phyloP scores from a whole-genome alignment of 495 filamentous ascomycete genomes.

The Hypoxylon subgilvum region DNA sequence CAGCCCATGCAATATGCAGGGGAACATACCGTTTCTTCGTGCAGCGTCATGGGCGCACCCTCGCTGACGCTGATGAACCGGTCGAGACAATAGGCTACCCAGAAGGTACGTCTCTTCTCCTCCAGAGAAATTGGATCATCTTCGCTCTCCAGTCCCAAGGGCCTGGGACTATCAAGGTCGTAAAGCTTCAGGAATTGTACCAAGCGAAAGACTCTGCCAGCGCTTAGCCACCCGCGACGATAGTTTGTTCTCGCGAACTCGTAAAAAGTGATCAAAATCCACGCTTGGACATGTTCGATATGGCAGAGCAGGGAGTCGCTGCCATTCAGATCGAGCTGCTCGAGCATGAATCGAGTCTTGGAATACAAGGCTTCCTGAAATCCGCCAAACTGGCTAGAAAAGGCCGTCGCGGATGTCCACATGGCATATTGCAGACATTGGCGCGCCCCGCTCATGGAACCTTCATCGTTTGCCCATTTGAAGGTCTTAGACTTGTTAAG shows the following conservation, averaged over 20 bases:
- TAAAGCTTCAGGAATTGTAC: slow-evolving; percentile 58
- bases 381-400: slow-evolving; percentile 59
- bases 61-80: slow-evolving; percentile 57
- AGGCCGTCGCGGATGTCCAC: slow-evolving; percentile 60
- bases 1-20: not conserved
- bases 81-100: slow-evolving; percentile 63
- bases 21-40: slow-evolving; percentile 55
- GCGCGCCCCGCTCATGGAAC: slow-evolving; percentile 33
- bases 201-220: slow-evolving; percentile 59
- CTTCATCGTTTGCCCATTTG: slow-evolving; percentile 32
- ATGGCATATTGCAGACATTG: slow-evolving; percentile 61
- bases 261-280: slow-evolving; percentile 60
- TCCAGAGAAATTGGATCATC: slow-evolving; percentile 47
- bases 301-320: slow-evolving; percentile 32
- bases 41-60: slow-evolving; percentile 55
- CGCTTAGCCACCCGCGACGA: slow-evolving; percentile 59
- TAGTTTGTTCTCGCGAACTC: slow-evolving; percentile 57
- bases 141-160: slow-evolving; percentile 11
- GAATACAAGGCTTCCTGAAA: slow-evolving; percentile 55
- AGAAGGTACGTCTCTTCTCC: slow-evolving; percentile 60
- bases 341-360: slow-evolving; percentile 57
- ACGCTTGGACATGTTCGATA: slow-evolving; percentile 60
- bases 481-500: slow-evolving; percentile 50
- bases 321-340: slow-evolving; percentile 42
- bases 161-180: slow-evolving; percentile 52